A percentile compares a stretch with the other conserved stretches of the same genome.
Conservation (phyloP, 306 rosid genomes). For the Astragalus glycyphyllos region DNA sequence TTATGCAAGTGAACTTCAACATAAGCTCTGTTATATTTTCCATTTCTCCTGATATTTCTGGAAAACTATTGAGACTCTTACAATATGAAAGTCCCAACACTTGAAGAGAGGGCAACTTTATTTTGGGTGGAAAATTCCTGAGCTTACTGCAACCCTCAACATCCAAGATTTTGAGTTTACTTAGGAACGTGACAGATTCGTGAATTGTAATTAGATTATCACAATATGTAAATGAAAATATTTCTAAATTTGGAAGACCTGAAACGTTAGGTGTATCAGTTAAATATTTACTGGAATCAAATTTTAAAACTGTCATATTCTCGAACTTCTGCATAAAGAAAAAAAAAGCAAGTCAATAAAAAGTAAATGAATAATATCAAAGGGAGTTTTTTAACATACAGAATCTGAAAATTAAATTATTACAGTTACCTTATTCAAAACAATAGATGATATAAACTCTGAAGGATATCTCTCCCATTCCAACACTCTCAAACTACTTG, state of each 20-base stretch:
- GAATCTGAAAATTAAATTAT: not conserved
- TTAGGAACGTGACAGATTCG: not conserved
- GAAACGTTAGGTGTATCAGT: not conserved
- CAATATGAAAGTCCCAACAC: not conserved
- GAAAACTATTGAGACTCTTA: not conserved
- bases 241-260: not conserved
- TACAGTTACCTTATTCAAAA: too few relatives aligned
- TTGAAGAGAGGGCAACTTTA: not conserved
- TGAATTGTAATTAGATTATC: not conserved
- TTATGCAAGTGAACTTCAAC: accelerated
- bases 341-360: not conserved
- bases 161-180: not conserved
- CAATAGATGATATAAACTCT: too few relatives aligned
- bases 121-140: not conserved
- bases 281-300: not conserved
- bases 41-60: slow-evolving; percentile 27
- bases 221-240: not conserved
- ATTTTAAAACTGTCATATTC: not conserved
- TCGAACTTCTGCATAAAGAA: not conserved
- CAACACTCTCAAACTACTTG: too few relatives aligned
- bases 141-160: not conserved
- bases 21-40: not conserved
- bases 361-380: not conserved
- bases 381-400: not conserved
- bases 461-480: too few relatives aligned